phyloP scores from a whole-genome alignment of 305 asterid species.

The Withania somnifera region DNA sequence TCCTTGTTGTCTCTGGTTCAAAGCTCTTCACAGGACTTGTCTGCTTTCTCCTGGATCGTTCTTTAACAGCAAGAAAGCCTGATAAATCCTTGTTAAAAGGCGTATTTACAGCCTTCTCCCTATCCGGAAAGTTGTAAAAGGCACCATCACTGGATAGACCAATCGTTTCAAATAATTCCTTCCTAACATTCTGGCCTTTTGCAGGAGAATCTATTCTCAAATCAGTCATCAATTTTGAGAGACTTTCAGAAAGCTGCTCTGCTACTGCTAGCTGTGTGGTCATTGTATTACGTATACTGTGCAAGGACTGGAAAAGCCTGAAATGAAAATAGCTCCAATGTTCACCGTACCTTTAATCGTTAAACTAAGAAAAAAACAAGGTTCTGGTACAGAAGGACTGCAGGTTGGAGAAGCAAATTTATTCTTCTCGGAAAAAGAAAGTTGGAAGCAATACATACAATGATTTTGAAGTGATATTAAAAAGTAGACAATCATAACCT shows the following conservation, averaged over 20 bases:
- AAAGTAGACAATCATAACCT: background rate
- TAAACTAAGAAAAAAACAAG: background rate
- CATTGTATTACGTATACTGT: conserved; percentile 55
- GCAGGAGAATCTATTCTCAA: conserved; percentile 53
- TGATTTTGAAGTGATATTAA: background rate
- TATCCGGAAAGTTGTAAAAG: conserved; percentile 40
- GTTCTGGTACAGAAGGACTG: background rate
- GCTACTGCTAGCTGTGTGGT: conserved; percentile 80
- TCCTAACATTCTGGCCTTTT: conserved; percentile 44
- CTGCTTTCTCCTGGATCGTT: conserved; percentile 35
- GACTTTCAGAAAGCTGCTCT: conserved; percentile 78
- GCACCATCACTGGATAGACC: conserved; percentile 57
- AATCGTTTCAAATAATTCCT: conserved; percentile 74
- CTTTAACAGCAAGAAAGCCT: conserved; percentile 38
- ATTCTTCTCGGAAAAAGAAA: background rate
- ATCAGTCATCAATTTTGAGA: conserved; percentile 73
- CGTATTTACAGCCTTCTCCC: conserved; percentile 32
- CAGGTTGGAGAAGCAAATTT: background rate
- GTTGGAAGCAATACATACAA: background rate
- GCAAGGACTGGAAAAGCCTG: conserved; percentile 70
- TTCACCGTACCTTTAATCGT: background rate
- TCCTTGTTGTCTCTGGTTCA: conserved; percentile 82
- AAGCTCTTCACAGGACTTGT: conserved; percentile 31
- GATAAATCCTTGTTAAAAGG: conserved; percentile 40
- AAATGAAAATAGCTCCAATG: conserved; percentile 13